Conservation (phyloP, 257 asterid genomes). For the Echites panduratus region DNA sequence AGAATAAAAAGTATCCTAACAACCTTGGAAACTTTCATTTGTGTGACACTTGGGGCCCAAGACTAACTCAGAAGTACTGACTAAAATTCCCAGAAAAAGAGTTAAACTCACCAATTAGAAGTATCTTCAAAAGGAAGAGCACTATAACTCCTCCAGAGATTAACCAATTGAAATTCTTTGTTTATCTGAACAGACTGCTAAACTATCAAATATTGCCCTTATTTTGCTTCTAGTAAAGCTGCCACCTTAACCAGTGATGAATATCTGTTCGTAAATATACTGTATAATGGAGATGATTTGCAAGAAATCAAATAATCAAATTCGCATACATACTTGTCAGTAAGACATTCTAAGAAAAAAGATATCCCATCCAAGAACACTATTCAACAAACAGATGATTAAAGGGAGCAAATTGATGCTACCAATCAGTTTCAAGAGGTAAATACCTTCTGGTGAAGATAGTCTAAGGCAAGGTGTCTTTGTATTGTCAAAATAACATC, state of each 20-base stretch:
- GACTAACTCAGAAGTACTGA: background rate
- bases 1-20: too few relatives aligned
- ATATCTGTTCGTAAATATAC: background rate
- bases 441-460: slow-evolving; percentile 72
- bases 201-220: background rate
- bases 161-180: background rate
- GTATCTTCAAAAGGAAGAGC: background rate
- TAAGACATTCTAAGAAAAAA: background rate
- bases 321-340: background rate
- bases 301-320: background rate
- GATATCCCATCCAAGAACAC: background rate
- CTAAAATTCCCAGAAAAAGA: background rate
- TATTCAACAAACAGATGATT: background rate
- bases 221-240: background rate
- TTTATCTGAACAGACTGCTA: background rate
- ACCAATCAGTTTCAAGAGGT: background rate
- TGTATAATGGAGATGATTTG: background rate
- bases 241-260: background rate
- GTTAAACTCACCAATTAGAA: background rate
- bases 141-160: background rate
- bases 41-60: background rate
- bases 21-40: background rate
- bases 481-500: slow-evolving; percentile 64
- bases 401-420: background rate
- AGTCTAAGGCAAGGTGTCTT: slow-evolving; percentile 59